A percentile compares a stretch with the other conserved stretches of the same genome.
Evolutionary conservation across 129 eudicot species (phyloP).

Genomic region (Sambucus nigra): DNA sequence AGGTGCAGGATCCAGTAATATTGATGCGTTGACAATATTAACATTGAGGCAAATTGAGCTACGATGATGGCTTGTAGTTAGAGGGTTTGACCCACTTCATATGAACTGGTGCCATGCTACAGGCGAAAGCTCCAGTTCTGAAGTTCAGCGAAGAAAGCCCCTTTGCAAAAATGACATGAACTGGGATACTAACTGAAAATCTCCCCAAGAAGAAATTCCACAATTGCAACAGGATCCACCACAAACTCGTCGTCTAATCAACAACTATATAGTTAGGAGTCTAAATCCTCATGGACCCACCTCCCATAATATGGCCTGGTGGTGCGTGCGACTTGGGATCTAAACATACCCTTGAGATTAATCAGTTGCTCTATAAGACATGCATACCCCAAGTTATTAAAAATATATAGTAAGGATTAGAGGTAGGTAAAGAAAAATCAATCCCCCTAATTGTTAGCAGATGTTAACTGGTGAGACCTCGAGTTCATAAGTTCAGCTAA

Average conservation of each 20-base stretch:
- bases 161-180: constrained; percentile 45
- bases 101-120: too few species aligned
- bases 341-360: too few species aligned
- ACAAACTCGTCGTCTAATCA: constrained; percentile 38
- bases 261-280: too few species aligned
- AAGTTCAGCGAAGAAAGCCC: constrained; percentile 49
- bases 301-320: too few species aligned
- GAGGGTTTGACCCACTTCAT: constrained; percentile 38
- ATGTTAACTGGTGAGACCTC: constrained; percentile 19
- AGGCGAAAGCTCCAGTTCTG: constrained; percentile 58
- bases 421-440: constrained; percentile 15
- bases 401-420: constrained; percentile 21
- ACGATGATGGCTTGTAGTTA: constrained; percentile 25
- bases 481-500: constrained; percentile 22
- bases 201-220: constrained; percentile 38
- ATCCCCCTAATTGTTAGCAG: constrained; percentile 21
- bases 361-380: too few species aligned
- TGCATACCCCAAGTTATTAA: too few species aligned
- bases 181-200: constrained; percentile 36
- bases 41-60: constrained; percentile 31
- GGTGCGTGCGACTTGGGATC: too few species aligned
- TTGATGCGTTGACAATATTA: constrained; percentile 21
- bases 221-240: constrained; percentile 40
- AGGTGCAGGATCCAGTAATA: constrained; percentile 20
- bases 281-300: too few species aligned